These are phyloP conservation scores for Scheffersomyces lignicola DNA, from an alignment of 1,139 yeast species.

Conservation along the genomic window DNA sequence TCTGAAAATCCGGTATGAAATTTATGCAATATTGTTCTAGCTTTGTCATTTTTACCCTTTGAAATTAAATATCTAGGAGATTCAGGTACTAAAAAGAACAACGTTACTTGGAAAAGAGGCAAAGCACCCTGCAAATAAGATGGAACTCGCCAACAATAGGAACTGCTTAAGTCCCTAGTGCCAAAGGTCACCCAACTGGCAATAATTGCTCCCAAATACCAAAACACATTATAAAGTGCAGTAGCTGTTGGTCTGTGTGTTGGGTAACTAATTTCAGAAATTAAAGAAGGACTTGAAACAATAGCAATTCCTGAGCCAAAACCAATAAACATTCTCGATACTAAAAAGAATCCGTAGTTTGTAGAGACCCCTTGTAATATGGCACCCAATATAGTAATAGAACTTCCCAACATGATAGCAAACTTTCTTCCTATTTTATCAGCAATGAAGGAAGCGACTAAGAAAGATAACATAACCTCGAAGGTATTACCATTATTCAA, in stretches of 20 bases:
- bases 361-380: slow-evolving; percentile 44
- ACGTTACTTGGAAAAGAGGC: slow-evolving; percentile 27
- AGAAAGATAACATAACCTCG: slow-evolving; percentile 21
- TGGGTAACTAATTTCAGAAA: slow-evolving; percentile 47
- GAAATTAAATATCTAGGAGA: slow-evolving; percentile 46
- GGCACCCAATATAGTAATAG: slow-evolving; percentile 34
- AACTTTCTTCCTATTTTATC: slow-evolving; percentile 36
- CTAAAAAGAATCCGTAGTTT: slow-evolving; percentile 39
- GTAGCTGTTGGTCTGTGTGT: slow-evolving; percentile 49
- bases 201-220: slow-evolving; percentile 53
- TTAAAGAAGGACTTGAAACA: slow-evolving; percentile 41
- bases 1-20: slow-evolving; percentile 39
- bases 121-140: slow-evolving; percentile 44
- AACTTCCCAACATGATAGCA: slow-evolving; percentile 27
- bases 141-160: slow-evolving; percentile 48
- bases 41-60: slow-evolving; percentile 35
- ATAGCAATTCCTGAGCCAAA: slow-evolving; percentile 38
- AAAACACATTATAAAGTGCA: slow-evolving; percentile 47
- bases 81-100: slow-evolving; percentile 43
- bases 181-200: slow-evolving; percentile 59
- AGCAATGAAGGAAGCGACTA: slow-evolving; percentile 21
- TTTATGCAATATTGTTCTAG: slow-evolving; percentile 41
- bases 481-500: slow-evolving; percentile 34
- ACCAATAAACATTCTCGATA: slow-evolving; percentile 41
- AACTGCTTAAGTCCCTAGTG: slow-evolving; percentile 28